phyloP scores from a whole-genome alignment of 805 yeast species.

The Schizosaccharomyces pombe region DNA sequence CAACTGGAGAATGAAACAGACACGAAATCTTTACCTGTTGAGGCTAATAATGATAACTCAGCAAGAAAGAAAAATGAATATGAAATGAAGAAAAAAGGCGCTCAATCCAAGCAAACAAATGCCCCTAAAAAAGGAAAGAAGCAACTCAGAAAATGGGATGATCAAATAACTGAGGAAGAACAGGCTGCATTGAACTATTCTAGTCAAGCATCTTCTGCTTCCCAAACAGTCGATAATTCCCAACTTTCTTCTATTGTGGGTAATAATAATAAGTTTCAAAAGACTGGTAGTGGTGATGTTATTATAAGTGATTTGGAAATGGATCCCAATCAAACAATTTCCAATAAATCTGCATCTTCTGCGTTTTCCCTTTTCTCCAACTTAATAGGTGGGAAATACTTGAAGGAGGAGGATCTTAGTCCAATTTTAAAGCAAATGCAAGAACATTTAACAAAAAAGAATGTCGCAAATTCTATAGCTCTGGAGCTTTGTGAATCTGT shows the following conservation, averaged over 20 bases:
- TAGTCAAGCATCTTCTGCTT: slow-evolving; percentile 2
- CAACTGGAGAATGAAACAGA: not conserved
- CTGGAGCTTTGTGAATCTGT: slow-evolving; percentile 45
- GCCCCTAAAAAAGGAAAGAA: slow-evolving; percentile 15
- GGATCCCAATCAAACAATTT: slow-evolving; percentile 6
- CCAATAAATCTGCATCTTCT: slow-evolving; percentile 14
- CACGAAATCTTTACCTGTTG: not conserved
- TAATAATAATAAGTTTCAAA: slow-evolving; percentile 19
- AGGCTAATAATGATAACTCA: not conserved
- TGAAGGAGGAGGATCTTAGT: slow-evolving; percentile 38
- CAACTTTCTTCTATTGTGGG: slow-evolving; percentile 1
- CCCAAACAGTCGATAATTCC: not conserved
- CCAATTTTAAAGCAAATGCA: slow-evolving; percentile 42
- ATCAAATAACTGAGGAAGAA: slow-evolving; percentile 23
- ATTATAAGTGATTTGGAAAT: slow-evolving; percentile 30
- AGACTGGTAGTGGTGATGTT: slow-evolving; percentile 32
- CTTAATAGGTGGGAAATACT: slow-evolving; percentile 44
- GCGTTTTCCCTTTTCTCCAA: slow-evolving; percentile 38
- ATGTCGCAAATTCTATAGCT: slow-evolving; percentile 81
- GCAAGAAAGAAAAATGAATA: not conserved
- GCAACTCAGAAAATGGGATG: slow-evolving; percentile 40
- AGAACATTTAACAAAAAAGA: slow-evolving; percentile 60
- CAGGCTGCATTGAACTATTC: slow-evolving; percentile 36
- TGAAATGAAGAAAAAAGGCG: slow-evolving; percentile 3
- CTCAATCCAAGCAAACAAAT: slow-evolving; percentile 4